Evolutionary conservation across 768 basidiomycete species (phyloP), one percentile per base, ranked within the genome.

Genomic region (Calocybe indica): DNA sequence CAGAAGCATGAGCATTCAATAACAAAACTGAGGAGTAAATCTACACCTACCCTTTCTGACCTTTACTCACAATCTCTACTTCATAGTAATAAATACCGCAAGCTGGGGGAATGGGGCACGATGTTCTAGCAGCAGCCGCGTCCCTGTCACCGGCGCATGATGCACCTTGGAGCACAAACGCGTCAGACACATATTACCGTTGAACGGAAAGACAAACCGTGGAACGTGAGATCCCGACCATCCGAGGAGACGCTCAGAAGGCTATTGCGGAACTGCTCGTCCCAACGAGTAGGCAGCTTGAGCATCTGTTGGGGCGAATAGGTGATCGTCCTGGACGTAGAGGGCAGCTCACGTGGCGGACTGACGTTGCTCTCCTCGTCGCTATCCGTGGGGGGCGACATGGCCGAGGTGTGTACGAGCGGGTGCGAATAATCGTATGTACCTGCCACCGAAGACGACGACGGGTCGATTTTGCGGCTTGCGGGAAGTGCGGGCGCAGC

Each of bases 61-160:
- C 86, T 58, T 88, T 88, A 60, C 86, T 82, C 5, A 86, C 61
- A 40, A 98, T 80, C 56, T 88, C 81, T 5, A 92, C 82, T 69
- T 99, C 95, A 61, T 85, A 99, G 64, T 98, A 99, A 61, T 91
- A 95, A 46, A 98, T 82, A 15, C 94, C 96, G 56, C 88, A 88
- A 8, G 85, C 83, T 0, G 84, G 73, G 1, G 94, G 94, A 41
- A 95, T 85, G 1, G 85, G 79, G 53, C 80, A 69, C 38, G 78
- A 78, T 0, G 94, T 83, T 43, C 92, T 79, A 4, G 88, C 87
- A 37, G 92, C 76, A 8, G 90, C 89, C 0, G 92, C 91, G 47
- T 95, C 92, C 49, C 81, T 81, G 47, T 93, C 90, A 9, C 79
- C 80, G 44, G 66, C 75, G 49, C 71, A 72, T 7, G 75, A 72